Evolutionary conservation across 306 rosid genomes (phyloP).

Genomic region (Purshia tridentata): DNA sequence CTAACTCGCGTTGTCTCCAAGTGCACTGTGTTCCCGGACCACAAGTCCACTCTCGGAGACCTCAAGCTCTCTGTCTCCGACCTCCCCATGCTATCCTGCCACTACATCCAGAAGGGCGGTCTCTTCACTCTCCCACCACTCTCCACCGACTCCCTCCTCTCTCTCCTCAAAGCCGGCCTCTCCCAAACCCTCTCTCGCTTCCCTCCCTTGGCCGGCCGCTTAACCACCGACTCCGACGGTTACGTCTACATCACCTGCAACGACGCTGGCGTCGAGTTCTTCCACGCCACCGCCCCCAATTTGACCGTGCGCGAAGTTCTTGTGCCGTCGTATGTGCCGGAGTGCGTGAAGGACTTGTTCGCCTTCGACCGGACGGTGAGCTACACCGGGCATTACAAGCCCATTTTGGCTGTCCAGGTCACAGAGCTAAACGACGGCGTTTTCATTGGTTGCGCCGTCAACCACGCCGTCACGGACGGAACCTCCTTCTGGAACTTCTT

Average conservation of each 20-base stretch:
- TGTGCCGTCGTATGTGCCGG: slow-evolving; percentile 41
- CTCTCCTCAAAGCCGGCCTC: slow-evolving; percentile 49
- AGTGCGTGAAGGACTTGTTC: slow-evolving; percentile 52
- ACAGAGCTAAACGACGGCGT: slow-evolving; percentile 74
- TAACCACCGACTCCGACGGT: slow-evolving; percentile 54
- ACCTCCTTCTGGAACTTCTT: slow-evolving; percentile 97
- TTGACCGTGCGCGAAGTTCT: slow-evolving; percentile 41
- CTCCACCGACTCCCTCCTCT: slow-evolving; percentile 32
- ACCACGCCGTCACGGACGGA: slow-evolving; percentile 80
- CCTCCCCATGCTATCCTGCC: slow-evolving; percentile 89
- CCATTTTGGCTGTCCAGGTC: slow-evolving; percentile 70
- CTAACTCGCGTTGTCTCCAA: slow-evolving; percentile 41
- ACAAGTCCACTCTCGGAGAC: slow-evolving; percentile 42
- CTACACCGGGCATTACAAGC: slow-evolving; percentile 58
- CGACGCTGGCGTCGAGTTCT: slow-evolving; percentile 72
- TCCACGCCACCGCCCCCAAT: slow-evolving; percentile 42
- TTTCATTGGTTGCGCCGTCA: slow-evolving; percentile 70
- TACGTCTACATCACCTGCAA: slow-evolving; percentile 61
- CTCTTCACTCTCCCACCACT: slow-evolving; percentile 63
- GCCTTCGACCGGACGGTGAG: slow-evolving; percentile 65
- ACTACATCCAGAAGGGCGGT: slow-evolving; percentile 89
- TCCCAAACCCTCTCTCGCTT: slow-evolving; percentile 64
- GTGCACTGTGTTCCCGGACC: slow-evolving; percentile 61
- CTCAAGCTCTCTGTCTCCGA: slow-evolving; percentile 89
- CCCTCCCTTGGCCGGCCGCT: slow-evolving; percentile 87